Conservation (phyloP, 2,329 filamentous ascomycete species). For the Nigrospora osmanthi region DNA sequence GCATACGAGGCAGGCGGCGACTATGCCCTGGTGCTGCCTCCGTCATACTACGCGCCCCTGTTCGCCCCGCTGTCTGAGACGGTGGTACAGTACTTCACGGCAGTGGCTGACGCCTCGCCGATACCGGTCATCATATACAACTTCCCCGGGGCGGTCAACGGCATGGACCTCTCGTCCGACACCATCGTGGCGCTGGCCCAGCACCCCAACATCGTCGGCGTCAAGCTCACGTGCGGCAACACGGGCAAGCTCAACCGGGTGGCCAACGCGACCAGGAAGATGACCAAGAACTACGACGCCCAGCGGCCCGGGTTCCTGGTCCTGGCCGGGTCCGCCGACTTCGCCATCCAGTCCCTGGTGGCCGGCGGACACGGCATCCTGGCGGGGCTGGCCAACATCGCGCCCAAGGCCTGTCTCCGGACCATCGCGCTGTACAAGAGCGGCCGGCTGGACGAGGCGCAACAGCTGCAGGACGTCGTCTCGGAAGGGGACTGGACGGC, state of each 20-base stretch:
- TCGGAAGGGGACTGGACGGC: constrained; percentile 65
- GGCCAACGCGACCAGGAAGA: constrained; percentile 46
- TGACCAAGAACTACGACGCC: constrained; percentile 21
- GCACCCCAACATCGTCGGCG: constrained; percentile 60
- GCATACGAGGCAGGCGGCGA: constrained; percentile 64
- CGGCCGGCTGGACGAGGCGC: constrained; percentile 52
- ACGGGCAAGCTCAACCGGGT: constrained; percentile 62
- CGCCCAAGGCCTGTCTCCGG: constrained; percentile 57
- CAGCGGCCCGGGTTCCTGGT: constrained; percentile 51
- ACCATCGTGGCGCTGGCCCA: constrained; percentile 49
- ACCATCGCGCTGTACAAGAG: constrained; percentile 52
- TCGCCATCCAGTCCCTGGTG: constrained; percentile 60
- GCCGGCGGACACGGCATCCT: constrained; percentile 66
- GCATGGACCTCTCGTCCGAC: constrained; percentile 58
- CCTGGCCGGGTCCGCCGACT: constrained; percentile 66
- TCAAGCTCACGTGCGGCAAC: constrained; percentile 64
- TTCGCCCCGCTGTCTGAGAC: constrained; percentile 55
- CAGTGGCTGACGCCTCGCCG: constrained; percentile 55
- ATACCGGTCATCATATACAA: constrained; percentile 65
- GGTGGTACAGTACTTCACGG: constrained; percentile 57
- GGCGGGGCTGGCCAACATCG: constrained; percentile 64
- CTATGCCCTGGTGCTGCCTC: constrained; percentile 68
- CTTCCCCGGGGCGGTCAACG: constrained; percentile 56
- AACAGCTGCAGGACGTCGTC: constrained; percentile 56
- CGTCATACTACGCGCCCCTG: constrained; percentile 65